These are phyloP conservation scores for Moelleriella libera DNA, from an alignment of 2,329 filamentous ascomycete species.

Conservation along the genomic window DNA sequence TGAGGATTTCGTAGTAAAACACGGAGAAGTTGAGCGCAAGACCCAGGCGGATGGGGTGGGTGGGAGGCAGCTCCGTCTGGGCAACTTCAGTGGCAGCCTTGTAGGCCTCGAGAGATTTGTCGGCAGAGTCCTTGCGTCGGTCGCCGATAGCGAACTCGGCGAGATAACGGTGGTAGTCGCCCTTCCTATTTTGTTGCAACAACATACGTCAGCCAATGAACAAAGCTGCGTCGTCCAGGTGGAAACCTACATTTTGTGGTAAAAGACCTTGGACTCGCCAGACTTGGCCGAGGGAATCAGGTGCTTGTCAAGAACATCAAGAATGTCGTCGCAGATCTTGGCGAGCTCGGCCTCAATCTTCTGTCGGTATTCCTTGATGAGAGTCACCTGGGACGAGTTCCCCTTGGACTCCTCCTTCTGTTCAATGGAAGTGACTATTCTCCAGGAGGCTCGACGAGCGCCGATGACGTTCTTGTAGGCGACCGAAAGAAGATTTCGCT, in stretches of 20 bases:
- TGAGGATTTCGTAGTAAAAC: constrained; percentile 99
- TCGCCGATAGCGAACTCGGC: constrained; percentile 93
- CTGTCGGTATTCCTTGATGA: constrained; percentile 97
- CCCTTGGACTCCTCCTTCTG: constrained; percentile 99
- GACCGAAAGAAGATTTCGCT: constrained; percentile 93
- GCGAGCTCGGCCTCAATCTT: constrained; percentile 96
- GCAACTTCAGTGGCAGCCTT: constrained; percentile 94
- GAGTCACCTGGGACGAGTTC: constrained; percentile 75
- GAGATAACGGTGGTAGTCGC: constrained; percentile 97
- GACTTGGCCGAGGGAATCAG: constrained; percentile 88
- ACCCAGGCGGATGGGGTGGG: constrained; percentile 94
- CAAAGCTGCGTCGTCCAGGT: background rate
- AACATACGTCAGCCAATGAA: background rate
- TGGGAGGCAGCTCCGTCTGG: constrained; percentile 92
- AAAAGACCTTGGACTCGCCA: constrained; percentile 98
- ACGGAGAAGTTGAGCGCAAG: constrained; percentile 98
- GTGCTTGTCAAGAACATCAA: constrained; percentile 86
- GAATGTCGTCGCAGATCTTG: constrained; percentile 96
- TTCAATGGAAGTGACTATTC: constrained; percentile 96
- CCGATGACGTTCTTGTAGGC: constrained; percentile 99
- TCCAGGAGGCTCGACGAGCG: constrained; percentile 91
- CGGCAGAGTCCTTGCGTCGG: constrained; percentile 87
- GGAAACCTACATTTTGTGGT: constrained; percentile 84
- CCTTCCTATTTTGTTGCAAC: constrained; percentile 58
- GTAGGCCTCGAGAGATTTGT: constrained; percentile 93